Percentiles rank a stretch among this genome's conserved stretches.
These are phyloP conservation scores for Neocatenulostroma microsporum DNA, from an alignment of 2,329 filamentous ascomycete genomes.

Conservation along the genomic window DNA sequence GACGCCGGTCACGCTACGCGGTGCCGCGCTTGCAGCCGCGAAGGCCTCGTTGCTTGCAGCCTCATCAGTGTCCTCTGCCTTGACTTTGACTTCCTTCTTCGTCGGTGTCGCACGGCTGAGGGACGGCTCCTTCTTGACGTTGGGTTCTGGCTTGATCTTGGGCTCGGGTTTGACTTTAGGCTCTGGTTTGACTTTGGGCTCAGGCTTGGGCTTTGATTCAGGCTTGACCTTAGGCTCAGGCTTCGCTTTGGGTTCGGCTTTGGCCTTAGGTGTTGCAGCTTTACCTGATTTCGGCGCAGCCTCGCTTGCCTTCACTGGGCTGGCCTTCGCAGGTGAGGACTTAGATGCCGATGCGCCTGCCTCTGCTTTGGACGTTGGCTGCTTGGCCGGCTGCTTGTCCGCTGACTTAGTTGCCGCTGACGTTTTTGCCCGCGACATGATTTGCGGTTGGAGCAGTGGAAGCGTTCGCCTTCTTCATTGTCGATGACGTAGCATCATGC, in stretches of 20 bases:
- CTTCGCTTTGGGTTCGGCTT: background rate
- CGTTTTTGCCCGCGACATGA: too few species aligned
- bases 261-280: background rate
- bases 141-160: constrained; percentile 5
- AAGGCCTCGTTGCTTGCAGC: constrained; percentile 15
- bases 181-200: constrained; percentile 9
- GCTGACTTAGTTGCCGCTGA: too few species aligned
- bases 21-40: constrained; percentile 4
- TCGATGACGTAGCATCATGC: constrained; percentile 7
- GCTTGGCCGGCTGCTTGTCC: too few species aligned
- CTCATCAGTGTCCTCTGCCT: too few species aligned
- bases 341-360: too few species aligned
- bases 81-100: constrained; percentile 11
- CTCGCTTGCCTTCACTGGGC: background rate
- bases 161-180: constrained; percentile 13
- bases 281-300: too few species aligned
- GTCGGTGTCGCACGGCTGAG: constrained; percentile 3
- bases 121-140: constrained; percentile 5
- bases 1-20: constrained; percentile 35
- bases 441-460: too few species aligned
- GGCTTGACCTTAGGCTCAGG: constrained; percentile 8
- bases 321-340: too few species aligned
- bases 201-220: constrained; percentile 13
- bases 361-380: too few species aligned
- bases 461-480: constrained; percentile 1